Evolutionary conservation across 768 basidiomycete genomes (phyloP), one percentile per base, ranked within the genome.

Genomic region (Pulveroboletus frians): DNA sequence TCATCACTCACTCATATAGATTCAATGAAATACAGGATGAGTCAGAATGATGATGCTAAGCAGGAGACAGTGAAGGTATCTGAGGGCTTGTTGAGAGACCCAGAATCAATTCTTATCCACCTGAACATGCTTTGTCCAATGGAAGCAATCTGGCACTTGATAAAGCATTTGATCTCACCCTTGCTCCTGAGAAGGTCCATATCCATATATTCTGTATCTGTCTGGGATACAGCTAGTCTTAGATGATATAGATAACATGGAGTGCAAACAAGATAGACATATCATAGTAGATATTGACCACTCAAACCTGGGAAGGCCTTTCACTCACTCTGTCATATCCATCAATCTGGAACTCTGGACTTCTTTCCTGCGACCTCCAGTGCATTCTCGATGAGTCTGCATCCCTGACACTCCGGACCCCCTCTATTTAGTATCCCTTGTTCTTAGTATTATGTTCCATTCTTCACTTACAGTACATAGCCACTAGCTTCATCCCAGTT

Each of bases 181-280:
- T 37, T 40, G 45, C 36, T 9, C 29, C 47, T 23, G 29, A 14
- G 4, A 51, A 20, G 55, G 56, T 60, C 9, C 20, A 51, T 42
- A n/a, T 15, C 6, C 7, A 39, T 10, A 2, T 11, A 10, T 18
- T 5, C n/a, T 13, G 3, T 27, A 17, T 18, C 2, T 10, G 7
- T 31, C 14, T 9, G 11, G 18, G 27, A 38, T 6, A 15, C 27
- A n/a, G 18, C 54, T 53, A 21, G 57, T 23, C 23, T 13, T 18
- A 20, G n/a, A 8, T 9, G 20, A 14, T 23, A 13, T 20, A 62
- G 60, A 37, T 8, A 5, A 27, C 7, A 2, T 18, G 34, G 23
- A 31, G 37, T 5, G 4, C 47, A n/a, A 27, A 46, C 7, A 39
- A 45, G 1, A 26, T 32, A 5, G 26, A 20, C 11, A 17, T 17